Evolutionary conservation across 1,139 yeast genomes (phyloP), one percentile per base, ranked within the genome.

Genomic region (Entelexis paramagnoliae): DNA sequence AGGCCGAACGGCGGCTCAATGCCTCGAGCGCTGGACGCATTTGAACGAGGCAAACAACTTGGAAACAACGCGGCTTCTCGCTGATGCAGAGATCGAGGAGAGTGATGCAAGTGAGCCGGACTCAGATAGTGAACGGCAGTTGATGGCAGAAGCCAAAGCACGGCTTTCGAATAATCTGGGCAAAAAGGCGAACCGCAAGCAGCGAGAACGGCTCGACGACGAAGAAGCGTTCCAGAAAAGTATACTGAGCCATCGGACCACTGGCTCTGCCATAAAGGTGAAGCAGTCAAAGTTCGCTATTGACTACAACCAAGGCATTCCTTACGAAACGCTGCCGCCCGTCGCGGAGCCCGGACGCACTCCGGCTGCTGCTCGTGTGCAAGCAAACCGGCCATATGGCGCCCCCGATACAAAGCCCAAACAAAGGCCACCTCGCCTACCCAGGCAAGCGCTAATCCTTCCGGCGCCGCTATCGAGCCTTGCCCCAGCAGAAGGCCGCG

Each of bases 101-200:
- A 66, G 3, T 66, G 65, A 42, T 14, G 36, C 5, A 67, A 69
- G 34, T 70, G 64, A 3, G 68, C 62, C 2, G 19, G 76, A 55
- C 28, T 89, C 81, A 55, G 96, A 88, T 51, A 96, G 87, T 55
- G 96, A 91, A 61, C 70, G 78, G 56, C 97, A 91, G 64, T 88
- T 91, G 96, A 68, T 91, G 44, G 80, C 89, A 10, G 98, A 91
- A 64, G 97, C 98, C 0, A 77, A 84, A 51, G 95, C 96, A 1
- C 76, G 98, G 60, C 70, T 91, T 58, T 87, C 95, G 10, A 89
- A 87, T 62, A 89, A 96, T 0, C 91, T 84, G 64, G 98, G 98
- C 56, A 88, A 89, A 61, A 91, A 91, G 67, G 97, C 97, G 0
- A 85, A 88, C 56, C 70, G 98, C 55, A 86, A 89, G 64, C 87